Evolutionary conservation across 2,329 filamentous ascomycete species (phyloP).

Genomic region (Coniosporium tulheliwenetii): DNA sequence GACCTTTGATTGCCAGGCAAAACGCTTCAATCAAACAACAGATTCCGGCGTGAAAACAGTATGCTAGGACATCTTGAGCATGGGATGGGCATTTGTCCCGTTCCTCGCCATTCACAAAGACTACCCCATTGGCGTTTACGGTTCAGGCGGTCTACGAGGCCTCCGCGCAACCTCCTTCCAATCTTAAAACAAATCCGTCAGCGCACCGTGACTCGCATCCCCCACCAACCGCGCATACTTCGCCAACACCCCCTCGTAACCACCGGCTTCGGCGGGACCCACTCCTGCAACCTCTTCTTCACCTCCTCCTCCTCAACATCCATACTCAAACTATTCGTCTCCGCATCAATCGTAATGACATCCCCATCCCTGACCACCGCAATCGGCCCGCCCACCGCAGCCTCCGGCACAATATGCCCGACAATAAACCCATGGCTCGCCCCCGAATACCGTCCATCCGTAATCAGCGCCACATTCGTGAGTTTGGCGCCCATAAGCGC

Average conservation of each 20-base stretch:
- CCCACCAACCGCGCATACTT: constrained; percentile 83
- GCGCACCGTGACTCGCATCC: constrained; percentile 80
- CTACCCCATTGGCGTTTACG: too few species aligned
- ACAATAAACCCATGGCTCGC: constrained; percentile 88
- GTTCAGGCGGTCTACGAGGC: too few species aligned
- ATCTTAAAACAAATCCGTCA: constrained; percentile 57
- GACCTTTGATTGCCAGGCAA: too few species aligned
- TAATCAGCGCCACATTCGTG: constrained; percentile 78
- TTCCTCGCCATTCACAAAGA: too few species aligned
- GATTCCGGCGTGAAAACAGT: too few species aligned
- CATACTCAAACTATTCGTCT: constrained; percentile 57
- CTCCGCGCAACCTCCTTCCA: too few species aligned
- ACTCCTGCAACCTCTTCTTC: constrained; percentile 42
- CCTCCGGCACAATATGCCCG: constrained; percentile 83
- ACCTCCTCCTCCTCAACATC: constrained; percentile 59
- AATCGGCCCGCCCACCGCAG: constrained; percentile 76
- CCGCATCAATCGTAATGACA: constrained; percentile 71
- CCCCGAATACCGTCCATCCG: constrained; percentile 79
- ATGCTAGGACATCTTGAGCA: too few species aligned
- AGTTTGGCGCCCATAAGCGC: constrained; percentile 88
- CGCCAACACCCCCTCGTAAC: constrained; percentile 74
- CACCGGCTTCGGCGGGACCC: constrained; percentile 54
- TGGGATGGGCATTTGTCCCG: too few species aligned
- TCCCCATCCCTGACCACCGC: constrained; percentile 71
- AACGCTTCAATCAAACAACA: too few species aligned